Conservation (phyloP, 1,284 basidiomycete species). For the Trichosporon sp. region DNA sequence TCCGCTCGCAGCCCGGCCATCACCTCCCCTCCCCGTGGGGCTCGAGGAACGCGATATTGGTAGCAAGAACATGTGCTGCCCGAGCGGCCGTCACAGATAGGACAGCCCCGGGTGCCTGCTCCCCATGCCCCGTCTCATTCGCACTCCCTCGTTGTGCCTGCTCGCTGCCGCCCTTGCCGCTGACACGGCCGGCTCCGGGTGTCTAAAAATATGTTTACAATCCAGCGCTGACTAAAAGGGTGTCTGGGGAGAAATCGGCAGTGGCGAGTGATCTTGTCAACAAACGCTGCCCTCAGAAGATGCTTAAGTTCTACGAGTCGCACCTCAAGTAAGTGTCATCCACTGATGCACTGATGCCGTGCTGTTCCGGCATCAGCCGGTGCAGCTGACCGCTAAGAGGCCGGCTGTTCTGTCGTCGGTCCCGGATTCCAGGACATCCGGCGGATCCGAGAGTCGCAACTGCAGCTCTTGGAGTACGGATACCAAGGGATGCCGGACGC, state of each 20-base stretch:
- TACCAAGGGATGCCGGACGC: background rate
- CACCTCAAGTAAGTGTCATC: slow-evolving; percentile 41
- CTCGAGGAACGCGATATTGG: background rate
- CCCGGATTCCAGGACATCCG: background rate
- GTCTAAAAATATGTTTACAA: background rate
- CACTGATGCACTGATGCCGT: background rate
- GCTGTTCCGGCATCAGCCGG: background rate
- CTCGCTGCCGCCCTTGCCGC: background rate
- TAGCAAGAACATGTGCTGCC: no score
- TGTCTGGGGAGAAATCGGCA: slow-evolving; percentile 32
- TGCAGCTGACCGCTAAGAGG: background rate
- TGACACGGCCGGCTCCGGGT: background rate
- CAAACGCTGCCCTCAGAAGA: slow-evolving; percentile 41
- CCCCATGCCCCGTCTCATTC: no score
- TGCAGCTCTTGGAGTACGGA: background rate
- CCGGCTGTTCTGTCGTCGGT: background rate
- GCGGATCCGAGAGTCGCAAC: background rate
- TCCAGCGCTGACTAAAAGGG: slow-evolving; percentile 27
- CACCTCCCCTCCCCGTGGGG: background rate
- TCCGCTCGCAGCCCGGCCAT: background rate
- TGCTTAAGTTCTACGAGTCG: slow-evolving; percentile 46
- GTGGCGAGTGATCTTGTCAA: slow-evolving; percentile 32
- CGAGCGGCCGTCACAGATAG: no score
- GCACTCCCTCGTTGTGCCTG: background rate
- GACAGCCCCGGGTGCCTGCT: background rate